phyloP scores from a whole-genome alignment of 2,329 filamentous ascomycete genomes.

The Paraphoma chrysanthemicola region DNA sequence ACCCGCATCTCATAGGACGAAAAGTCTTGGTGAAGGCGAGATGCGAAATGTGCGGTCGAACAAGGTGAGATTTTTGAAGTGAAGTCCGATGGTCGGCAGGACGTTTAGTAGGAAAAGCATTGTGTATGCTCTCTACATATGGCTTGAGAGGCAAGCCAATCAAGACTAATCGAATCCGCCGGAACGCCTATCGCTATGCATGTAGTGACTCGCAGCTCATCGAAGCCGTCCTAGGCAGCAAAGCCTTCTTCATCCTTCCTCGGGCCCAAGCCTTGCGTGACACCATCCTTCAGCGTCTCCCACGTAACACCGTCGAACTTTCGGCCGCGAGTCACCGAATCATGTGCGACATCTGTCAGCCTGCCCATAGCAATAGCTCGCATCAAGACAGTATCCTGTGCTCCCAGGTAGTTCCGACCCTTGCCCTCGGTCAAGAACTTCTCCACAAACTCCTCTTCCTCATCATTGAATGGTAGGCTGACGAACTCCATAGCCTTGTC shows the following conservation, averaged over 20 bases:
- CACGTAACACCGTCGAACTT: constrained; percentile 60
- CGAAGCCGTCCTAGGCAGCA: constrained; percentile 5
- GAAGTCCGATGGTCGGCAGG: too few species aligned
- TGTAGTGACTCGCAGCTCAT: neutral
- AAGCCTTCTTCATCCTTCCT: constrained; percentile 35
- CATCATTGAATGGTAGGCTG: constrained; percentile 71
- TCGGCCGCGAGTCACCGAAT: constrained; percentile 45
- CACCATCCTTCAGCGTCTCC: constrained; percentile 52
- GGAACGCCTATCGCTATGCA: constrained; percentile 12
- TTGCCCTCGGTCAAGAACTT: constrained; percentile 70
- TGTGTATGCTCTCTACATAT: too few species aligned
- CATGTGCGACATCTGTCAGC: constrained; percentile 54
- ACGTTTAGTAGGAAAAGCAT: too few species aligned
- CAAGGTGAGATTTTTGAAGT: neutral
- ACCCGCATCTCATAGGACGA: neutral
- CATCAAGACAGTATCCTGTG: constrained; percentile 77
- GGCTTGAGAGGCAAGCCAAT: too few species aligned
- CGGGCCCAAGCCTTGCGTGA: constrained; percentile 45
- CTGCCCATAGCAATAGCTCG: constrained; percentile 73
- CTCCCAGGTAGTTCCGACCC: constrained; percentile 68
- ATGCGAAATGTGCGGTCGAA: neutral
- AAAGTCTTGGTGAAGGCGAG: neutral
- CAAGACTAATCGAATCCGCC: neutral
- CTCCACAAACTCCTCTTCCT: constrained; percentile 78
- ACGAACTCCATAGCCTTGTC: constrained; percentile 72